phyloP scores from a whole-genome alignment of 2,329 filamentous ascomycete genomes.

The Pestalotiopsis sp. region DNA sequence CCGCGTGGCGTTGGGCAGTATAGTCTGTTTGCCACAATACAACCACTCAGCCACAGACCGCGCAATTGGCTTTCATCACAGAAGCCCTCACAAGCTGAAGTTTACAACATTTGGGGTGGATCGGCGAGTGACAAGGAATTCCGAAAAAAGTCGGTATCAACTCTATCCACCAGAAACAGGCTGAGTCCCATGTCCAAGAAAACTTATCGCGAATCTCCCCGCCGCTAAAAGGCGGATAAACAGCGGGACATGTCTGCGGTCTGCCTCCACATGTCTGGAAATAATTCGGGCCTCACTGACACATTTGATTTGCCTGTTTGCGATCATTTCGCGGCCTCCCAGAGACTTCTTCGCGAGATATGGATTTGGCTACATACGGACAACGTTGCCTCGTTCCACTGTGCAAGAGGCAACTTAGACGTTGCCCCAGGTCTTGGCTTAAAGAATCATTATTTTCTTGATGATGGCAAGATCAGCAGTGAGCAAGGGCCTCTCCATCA shows the following conservation, averaged over 20 bases:
- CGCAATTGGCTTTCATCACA: not conserved
- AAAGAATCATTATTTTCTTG: not conserved
- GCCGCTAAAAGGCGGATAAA: not conserved
- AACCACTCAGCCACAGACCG: not conserved
- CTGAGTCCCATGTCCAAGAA: not conserved
- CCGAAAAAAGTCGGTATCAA: not conserved
- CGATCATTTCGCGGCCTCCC: too few species aligned
- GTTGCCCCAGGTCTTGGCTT: not conserved
- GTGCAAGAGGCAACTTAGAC: too few species aligned
- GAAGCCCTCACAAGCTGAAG: not conserved
- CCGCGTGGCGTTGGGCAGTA: not conserved
- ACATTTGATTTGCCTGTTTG: not conserved
- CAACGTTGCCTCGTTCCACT: too few species aligned
- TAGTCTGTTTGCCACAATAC: not conserved
- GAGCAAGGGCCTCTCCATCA: not conserved
- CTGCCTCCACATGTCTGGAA: not conserved
- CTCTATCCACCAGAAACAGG: not conserved
- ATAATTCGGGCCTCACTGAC: not conserved
- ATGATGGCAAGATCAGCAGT: not conserved
- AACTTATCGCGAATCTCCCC: not conserved
- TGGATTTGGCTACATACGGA: too few species aligned
- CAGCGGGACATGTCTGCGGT: not conserved
- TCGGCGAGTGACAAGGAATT: not conserved
- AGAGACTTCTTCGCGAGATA: too few species aligned
- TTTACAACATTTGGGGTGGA: not conserved